A percentile compares a stretch with the other conserved stretches of the same genome.
These are phyloP conservation scores for Meredithiella fracta DNA, from an alignment of 2,329 filamentous ascomycete genomes.

Conservation along the genomic window DNA sequence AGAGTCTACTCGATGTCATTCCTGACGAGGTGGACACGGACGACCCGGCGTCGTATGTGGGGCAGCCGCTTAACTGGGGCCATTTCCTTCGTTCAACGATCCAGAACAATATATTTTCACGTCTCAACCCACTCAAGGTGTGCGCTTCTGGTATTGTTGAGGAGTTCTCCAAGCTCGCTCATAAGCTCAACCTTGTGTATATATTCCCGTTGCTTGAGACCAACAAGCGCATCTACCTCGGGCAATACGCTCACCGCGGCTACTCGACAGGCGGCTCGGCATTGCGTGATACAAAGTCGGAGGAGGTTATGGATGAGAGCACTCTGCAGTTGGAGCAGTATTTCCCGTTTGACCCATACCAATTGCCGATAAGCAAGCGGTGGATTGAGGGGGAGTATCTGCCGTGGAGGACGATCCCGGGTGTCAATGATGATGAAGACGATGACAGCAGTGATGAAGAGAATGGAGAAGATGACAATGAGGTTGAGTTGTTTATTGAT, in stretches of 20 bases:
- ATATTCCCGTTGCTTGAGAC: constrained; percentile 75
- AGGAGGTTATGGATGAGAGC: constrained; percentile 40
- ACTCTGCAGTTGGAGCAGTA: constrained; percentile 81
- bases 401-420: constrained; percentile 59
- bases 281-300: constrained; percentile 12
- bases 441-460: constrained; percentile 36
- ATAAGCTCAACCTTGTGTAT: constrained; percentile 76
- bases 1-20: constrained; percentile 57
- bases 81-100: constrained; percentile 58
- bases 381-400: constrained; percentile 82
- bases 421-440: constrained; percentile 43
- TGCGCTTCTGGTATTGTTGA: constrained; percentile 80
- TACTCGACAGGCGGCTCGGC: constrained; percentile 34
- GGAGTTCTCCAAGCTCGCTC: constrained; percentile 77
- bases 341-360: constrained; percentile 95
- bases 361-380: constrained; percentile 66
- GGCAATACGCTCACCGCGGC: constrained; percentile 45
- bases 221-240: constrained; percentile 78
- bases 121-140: constrained; percentile 87
- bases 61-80: constrained; percentile 65
- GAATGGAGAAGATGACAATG: constrained; percentile 28
- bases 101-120: constrained; percentile 63
- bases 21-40: constrained; percentile 45
- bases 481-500: constrained; percentile 28
- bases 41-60: constrained; percentile 41